phyloP scores from a whole-genome alignment of 441 rosid species.

The Sinapis alba region DNA sequence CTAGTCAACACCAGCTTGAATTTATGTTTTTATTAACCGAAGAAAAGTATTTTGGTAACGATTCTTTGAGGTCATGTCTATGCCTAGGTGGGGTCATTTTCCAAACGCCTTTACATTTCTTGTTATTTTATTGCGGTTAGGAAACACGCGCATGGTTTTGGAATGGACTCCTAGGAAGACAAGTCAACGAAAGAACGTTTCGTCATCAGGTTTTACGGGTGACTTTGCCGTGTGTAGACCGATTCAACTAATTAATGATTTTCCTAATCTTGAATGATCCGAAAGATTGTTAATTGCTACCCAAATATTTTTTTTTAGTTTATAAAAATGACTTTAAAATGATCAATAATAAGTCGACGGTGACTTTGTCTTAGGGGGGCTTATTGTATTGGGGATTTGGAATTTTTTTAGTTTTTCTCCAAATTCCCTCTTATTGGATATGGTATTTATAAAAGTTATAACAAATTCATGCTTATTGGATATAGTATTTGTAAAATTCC shows the following conservation, averaged over 20 bases:
- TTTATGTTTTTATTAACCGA: no score
- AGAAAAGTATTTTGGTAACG: no score
- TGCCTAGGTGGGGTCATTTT: background rate
- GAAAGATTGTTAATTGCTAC: background rate
- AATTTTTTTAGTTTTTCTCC: no score
- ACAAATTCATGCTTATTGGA: background rate
- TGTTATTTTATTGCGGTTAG: background rate
- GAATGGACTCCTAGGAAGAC: background rate
- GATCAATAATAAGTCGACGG: constrained; percentile 5
- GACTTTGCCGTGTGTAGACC: background rate
- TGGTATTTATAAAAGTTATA: background rate
- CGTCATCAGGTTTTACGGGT: background rate
- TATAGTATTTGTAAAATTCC: no score
- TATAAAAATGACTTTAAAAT: background rate
- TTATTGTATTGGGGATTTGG: background rate
- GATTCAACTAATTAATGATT: background rate
- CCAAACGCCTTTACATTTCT: background rate
- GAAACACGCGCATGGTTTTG: background rate
- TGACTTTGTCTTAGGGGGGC: constrained; percentile 24
- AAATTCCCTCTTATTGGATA: background rate
- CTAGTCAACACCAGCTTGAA: no score
- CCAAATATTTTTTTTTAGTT: background rate
- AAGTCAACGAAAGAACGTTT: background rate
- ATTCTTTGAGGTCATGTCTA: no score
- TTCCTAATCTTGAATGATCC: background rate